Evolutionary conservation across 352 stramenopile genomes (phyloP).

Genomic region (Blastocystis sp.): DNA sequence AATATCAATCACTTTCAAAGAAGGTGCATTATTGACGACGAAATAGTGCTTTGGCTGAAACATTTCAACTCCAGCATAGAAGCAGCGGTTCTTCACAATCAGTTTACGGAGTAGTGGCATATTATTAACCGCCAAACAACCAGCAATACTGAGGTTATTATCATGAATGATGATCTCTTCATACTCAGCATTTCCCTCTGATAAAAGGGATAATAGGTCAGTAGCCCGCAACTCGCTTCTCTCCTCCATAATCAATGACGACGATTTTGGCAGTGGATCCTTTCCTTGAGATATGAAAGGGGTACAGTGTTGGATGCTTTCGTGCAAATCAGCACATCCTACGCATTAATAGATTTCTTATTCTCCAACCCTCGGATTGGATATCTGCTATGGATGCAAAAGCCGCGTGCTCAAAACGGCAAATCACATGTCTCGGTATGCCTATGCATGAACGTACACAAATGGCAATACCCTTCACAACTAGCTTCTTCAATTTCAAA

Average conservation of each 20-base stretch:
- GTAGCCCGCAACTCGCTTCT: too few relatives aligned
- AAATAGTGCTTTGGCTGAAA: too few relatives aligned
- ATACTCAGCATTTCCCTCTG: too few relatives aligned
- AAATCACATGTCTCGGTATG: not conserved
- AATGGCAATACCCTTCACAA: not conserved
- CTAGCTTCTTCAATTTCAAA: not conserved
- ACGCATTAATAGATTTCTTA: not conserved
- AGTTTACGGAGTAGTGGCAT: not conserved
- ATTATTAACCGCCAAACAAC: not conserved
- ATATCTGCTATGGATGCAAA: not conserved
- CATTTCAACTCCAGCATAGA: not conserved
- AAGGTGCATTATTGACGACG: too few relatives aligned
- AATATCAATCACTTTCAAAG: not conserved
- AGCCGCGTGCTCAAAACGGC: not conserved
- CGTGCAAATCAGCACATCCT: not conserved
- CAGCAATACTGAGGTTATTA: not conserved
- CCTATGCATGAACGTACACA: not conserved
- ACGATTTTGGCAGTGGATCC: not conserved
- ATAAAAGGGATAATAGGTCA: too few relatives aligned
- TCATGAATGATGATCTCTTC: not conserved
- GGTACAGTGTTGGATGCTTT: too few relatives aligned
- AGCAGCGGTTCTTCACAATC: not conserved
- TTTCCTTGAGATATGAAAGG: not conserved
- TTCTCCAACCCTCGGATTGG: not conserved
- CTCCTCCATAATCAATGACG: not conserved